These are phyloP conservation scores for Colletotrichum sp. DNA, from an alignment of 2,329 filamentous ascomycete genomes.

Conservation along the genomic window DNA sequence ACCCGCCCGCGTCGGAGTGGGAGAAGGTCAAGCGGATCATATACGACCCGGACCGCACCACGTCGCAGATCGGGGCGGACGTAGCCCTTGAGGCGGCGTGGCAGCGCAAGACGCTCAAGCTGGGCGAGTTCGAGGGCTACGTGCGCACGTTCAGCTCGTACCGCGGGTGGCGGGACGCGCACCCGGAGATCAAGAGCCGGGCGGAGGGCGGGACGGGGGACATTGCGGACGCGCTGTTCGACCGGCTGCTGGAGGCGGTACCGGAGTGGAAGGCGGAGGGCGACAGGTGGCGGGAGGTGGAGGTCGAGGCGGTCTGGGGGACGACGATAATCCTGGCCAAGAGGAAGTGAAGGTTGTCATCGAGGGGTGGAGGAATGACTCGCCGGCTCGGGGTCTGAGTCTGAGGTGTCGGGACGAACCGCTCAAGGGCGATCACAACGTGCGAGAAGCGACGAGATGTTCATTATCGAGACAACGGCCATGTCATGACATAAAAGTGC, in stretches of 20 bases:
- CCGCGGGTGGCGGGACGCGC: slow-evolving; percentile 61
- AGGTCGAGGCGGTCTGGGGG: slow-evolving; percentile 66
- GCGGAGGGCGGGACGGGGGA: slow-evolving; percentile 64
- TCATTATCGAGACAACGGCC: not conserved
- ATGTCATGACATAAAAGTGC: not conserved
- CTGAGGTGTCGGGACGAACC: slow-evolving; percentile 3
- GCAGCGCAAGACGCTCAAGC: slow-evolving; percentile 57
- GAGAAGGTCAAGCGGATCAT: slow-evolving; percentile 55
- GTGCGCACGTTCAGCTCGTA: slow-evolving; percentile 65
- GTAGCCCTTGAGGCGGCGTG: slow-evolving; percentile 40
- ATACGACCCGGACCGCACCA: slow-evolving; percentile 59
- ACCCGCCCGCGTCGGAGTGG: slow-evolving; percentile 58
- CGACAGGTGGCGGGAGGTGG: slow-evolving; percentile 55
- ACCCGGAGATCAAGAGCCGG: slow-evolving; percentile 54
- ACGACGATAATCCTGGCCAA: slow-evolving; percentile 64
- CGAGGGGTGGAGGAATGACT: not conserved
- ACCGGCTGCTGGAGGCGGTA: slow-evolving; percentile 59
- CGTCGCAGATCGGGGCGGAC: slow-evolving; percentile 34
- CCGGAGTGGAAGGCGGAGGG: slow-evolving; percentile 55
- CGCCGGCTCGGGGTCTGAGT: not conserved
- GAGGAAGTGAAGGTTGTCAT: slow-evolving; percentile 33
- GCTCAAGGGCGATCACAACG: not conserved
- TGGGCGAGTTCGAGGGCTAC: slow-evolving; percentile 67
- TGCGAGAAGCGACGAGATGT: not conserved
- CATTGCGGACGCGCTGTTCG: slow-evolving; percentile 67